Percentiles rank a stretch among this genome's conserved stretches.
These are phyloP conservation scores for Plasmodium chabaudi DNA, from an alignment of 169 alveolate species.

Conservation along the genomic window DNA sequence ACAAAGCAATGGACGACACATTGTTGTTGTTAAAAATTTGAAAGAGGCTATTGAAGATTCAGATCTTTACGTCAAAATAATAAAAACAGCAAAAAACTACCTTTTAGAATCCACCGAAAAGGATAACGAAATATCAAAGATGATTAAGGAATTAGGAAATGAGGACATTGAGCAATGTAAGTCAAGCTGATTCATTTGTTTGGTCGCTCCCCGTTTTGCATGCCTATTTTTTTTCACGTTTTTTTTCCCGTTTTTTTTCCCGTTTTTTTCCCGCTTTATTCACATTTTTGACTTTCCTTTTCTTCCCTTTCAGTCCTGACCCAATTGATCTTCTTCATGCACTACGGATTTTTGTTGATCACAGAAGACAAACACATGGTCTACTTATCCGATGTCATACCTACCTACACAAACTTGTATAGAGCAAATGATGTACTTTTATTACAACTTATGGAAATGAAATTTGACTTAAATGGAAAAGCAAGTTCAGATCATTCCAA, in stretches of 20 bases:
- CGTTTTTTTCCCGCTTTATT: not conserved
- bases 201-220: not conserved
- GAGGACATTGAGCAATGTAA: conserved; percentile 53
- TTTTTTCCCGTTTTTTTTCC: not conserved
- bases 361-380: conserved; percentile 36
- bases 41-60: not conserved
- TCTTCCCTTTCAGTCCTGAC: conserved; percentile 8
- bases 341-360: conserved; percentile 31
- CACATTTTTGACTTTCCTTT: not conserved
- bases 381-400: conserved; percentile 6
- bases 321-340: conserved; percentile 32
- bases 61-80: conserved; percentile 1
- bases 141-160: conserved; percentile 25
- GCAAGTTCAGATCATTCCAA: conserved; percentile 7
- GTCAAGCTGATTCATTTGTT: not conserved
- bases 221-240: not conserved
- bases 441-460: conserved; percentile 20
- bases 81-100: conserved; percentile 13
- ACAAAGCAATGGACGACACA: not conserved
- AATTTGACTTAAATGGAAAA: conserved; percentile 12
- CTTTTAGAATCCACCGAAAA: conserved; percentile 4
- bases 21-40: conserved; percentile 5
- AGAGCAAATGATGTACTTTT: conserved; percentile 38
- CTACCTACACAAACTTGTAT: conserved; percentile 40
- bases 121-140: conserved; percentile 16